phyloP scores from a whole-genome alignment of 108 stramenopile genomes.

The Skeletonema grethae region DNA sequence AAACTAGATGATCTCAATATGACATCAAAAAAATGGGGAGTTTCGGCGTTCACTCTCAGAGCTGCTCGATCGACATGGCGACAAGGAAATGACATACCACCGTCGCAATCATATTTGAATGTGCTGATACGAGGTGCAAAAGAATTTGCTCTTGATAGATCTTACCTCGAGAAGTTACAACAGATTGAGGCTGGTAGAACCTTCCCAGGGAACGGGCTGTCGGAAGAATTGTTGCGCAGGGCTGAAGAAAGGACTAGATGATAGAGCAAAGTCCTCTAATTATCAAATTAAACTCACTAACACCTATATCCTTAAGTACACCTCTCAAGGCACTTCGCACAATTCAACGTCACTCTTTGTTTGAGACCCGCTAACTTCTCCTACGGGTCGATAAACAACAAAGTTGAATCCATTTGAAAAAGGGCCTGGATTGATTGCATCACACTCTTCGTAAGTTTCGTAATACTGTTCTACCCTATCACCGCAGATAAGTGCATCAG shows the following conservation, averaged over 20 bases:
- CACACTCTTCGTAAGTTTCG: conserved; percentile 60
- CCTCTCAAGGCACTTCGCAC: conserved; percentile 15
- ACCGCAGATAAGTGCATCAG: conserved; percentile 81
- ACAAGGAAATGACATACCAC: conserved; percentile 41
- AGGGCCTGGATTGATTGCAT: conserved; percentile 58
- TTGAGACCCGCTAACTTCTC: conserved; percentile 21
- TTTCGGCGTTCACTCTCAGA: conserved; percentile 62
- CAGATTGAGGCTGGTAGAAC: conserved; percentile 36
- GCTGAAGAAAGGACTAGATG: conserved; percentile 7
- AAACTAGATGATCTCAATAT: conserved; percentile 7
- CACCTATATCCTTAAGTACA: neutral
- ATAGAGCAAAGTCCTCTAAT: neutral
- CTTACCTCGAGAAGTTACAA: conserved; percentile 54
- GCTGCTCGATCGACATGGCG: conserved; percentile 31
- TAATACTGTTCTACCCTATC: conserved; percentile 59
- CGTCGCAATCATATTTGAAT: conserved; percentile 67
- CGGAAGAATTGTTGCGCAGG: conserved; percentile 37
- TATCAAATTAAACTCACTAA: neutral
- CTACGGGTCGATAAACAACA: conserved; percentile 60
- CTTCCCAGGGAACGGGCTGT: conserved; percentile 37
- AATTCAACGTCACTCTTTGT: conserved; percentile 58
- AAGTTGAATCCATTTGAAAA: conserved; percentile 59
- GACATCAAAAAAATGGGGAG: conserved; percentile 13
- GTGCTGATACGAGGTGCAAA: conserved; percentile 66
- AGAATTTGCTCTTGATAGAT: conserved; percentile 62